A percentile compares a stretch with the other conserved stretches of the same genome.
Conservation (phyloP, 2,329 filamentous ascomycete species). For the Cladosporium halotolerans region DNA sequence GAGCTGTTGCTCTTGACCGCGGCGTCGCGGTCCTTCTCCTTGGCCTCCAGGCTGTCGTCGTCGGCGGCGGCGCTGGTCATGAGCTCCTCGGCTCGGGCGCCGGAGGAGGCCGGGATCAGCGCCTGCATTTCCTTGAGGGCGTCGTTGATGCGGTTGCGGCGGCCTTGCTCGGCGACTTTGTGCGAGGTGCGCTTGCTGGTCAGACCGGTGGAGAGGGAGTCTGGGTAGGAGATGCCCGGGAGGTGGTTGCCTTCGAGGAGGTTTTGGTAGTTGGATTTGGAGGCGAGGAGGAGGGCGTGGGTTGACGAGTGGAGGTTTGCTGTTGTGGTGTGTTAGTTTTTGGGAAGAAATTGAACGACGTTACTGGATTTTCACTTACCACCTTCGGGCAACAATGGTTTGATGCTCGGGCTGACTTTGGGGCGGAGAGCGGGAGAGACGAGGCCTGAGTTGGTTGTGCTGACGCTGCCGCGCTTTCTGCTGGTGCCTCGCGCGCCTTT, state of each 20-base stretch:
- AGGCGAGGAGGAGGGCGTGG: slow-evolving; percentile 71
- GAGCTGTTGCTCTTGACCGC: slow-evolving; percentile 59
- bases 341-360: background rate
- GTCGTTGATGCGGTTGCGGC: slow-evolving; percentile 89
- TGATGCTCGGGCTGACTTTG: slow-evolving; percentile 89
- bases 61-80: slow-evolving; percentile 34
- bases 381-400: slow-evolving; percentile 72
- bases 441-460: slow-evolving; percentile 58
- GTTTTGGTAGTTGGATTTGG: slow-evolving; percentile 97
- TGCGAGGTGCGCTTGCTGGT: slow-evolving; percentile 96
- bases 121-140: slow-evolving; percentile 87
- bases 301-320: slow-evolving; percentile 48
- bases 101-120: slow-evolving; percentile 58
- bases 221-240: slow-evolving; percentile 69
- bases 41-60: slow-evolving; percentile 37
- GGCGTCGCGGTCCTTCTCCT: slow-evolving; percentile 36
- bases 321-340: slow-evolving; percentile 22
- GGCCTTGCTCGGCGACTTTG: slow-evolving; percentile 94
- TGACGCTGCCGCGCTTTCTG: slow-evolving; percentile 62
- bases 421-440: slow-evolving; percentile 81
- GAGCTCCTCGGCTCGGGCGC: slow-evolving; percentile 35
- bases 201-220: slow-evolving; percentile 83
- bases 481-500: slow-evolving; percentile 38
- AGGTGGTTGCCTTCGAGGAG: slow-evolving; percentile 89
- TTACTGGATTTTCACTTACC: slow-evolving; percentile 39